Conservation (phyloP, 257 asterid species). For the Petunia secreta region DNA sequence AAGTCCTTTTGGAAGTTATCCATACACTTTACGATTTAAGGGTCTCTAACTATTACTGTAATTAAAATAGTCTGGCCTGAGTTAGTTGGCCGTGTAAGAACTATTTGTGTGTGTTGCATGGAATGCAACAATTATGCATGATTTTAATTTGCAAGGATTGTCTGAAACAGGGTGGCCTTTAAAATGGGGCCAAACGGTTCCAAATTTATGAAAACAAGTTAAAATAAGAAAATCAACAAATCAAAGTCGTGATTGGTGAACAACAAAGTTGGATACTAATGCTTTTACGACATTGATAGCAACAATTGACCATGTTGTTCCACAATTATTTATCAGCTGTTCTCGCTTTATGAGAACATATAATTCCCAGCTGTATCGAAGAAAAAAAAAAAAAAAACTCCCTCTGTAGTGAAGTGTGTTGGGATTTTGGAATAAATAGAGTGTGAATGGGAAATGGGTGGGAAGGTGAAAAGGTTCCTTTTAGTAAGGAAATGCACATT, state of each 20-base stretch:
- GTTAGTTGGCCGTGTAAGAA: too few relatives aligned
- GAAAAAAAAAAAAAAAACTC: constrained; percentile 3
- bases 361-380: constrained; percentile 7
- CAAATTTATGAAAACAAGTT: constrained; percentile 11
- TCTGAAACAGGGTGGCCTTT: not conserved
- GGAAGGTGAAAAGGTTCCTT: too few relatives aligned
- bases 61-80: too few relatives aligned
- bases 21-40: too few relatives aligned
- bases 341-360: constrained; percentile 19
- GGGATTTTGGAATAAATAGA: too few relatives aligned
- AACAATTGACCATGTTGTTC: constrained; percentile 9
- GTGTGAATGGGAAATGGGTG: too few relatives aligned
- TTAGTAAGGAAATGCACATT: too few relatives aligned
- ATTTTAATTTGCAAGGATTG: not conserved
- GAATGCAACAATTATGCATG: constrained; percentile 14
- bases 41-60: too few relatives aligned
- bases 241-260: constrained; percentile 6
- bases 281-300: constrained; percentile 18
- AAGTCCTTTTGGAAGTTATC: too few relatives aligned
- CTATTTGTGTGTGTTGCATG: not conserved
- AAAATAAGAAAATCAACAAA: not conserved
- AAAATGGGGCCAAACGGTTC: not conserved
- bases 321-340: not conserved
- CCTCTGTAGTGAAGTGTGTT: not conserved
- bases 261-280: not conserved